Base-by-base conservation (phyloP, 2,329 filamentous ascomycete genomes). In the Microsporum canis region DNA sequence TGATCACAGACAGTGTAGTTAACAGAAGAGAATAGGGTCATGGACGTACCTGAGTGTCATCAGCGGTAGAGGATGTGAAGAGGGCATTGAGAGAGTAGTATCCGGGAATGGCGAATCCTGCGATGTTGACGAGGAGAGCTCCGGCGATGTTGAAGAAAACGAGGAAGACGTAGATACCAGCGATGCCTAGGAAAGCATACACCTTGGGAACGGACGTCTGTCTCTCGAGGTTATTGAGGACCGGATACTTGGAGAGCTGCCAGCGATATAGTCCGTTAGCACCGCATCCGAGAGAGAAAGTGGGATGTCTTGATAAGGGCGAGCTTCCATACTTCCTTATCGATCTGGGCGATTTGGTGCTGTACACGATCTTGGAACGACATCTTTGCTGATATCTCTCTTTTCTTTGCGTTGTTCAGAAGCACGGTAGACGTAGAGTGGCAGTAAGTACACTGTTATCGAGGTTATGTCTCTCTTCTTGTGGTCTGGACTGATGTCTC, bases 91-190 rank as follows among this genome's bases (percentile, higher is more conserved):
- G 77, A 31, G 84, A 86, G 75, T 86, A 87, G 77, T 86, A 87
- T 65, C 80, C 82, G 55, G 84, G 84, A 64, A 87, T 76, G 65
- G 84, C 71, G 72, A 87, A 87, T 63, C 84, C 84, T 64, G 83
- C 83, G 69, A 84, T 79, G 76, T 87, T 87, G 71, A 86, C 83
- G 62, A 87, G 79, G 74, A 87, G 86, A 70, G 83, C 81, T 73
- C 84, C 84, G 64, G 81, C 84, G 66, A 87, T 86, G 78, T 87
- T 87, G 78, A 87, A 87, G 78, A 87, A 87, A 74, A 87, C 79
- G 60, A 86, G 77, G 80, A 86, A 86, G 77, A 85, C 85, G 79
- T 87, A 87, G 64, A 86, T 77, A 62, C 82, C 83, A 65, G 77
- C 81, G 60, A 87, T 76, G 67, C 84, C 84, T 56, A 87, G 82